Conservation (phyloP, 441 rosid species). For the Euphorbia schlechtendalii region DNA sequence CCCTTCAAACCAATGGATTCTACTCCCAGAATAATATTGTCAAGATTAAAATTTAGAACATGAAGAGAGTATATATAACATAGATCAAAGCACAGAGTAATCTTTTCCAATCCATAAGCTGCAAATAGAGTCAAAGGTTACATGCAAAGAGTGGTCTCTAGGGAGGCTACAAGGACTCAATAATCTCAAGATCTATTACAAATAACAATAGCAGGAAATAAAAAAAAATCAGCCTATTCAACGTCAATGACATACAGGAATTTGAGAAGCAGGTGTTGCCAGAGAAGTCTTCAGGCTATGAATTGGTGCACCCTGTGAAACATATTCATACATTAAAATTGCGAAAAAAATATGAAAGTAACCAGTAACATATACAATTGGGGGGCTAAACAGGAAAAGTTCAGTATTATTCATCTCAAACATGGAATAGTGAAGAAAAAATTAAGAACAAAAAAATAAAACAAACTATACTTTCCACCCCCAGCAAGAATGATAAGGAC, state of each 20-base stretch:
- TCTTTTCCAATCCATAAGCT: background rate
- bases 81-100: background rate
- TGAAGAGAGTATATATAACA: background rate
- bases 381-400: no score
- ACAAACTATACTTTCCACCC: background rate
- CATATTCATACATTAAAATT: constrained; percentile 7
- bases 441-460: background rate
- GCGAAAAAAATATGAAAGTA: no score
- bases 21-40: background rate
- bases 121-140: background rate
- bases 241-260: constrained; percentile 39
- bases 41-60: background rate
- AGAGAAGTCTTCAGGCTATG: constrained; percentile 68
- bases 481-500: constrained; percentile 16
- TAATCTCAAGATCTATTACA: background rate
- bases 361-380: no score
- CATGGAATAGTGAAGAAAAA: background rate
- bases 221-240: background rate
- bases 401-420: background rate
- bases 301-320: constrained; percentile 72
- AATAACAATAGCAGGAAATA: background rate
- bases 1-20: background rate
- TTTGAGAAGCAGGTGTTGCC: constrained; percentile 61
- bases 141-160: background rate
- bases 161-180: background rate